Evolutionary conservation across 129 eudicot species (phyloP), one percentile per base, ranked within the genome.

Genomic region (Flaveria linearis): DNA sequence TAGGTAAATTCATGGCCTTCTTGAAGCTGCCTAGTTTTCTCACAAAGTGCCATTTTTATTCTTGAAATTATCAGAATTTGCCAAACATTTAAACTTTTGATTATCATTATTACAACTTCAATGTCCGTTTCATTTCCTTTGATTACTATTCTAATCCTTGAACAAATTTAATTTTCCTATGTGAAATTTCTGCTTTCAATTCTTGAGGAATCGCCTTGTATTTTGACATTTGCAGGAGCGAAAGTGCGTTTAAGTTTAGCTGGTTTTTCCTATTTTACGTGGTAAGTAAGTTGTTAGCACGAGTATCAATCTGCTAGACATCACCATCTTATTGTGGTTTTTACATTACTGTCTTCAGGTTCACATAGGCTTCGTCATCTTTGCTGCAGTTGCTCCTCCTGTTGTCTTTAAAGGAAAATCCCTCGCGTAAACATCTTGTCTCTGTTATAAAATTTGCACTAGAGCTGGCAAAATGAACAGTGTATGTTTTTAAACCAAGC

Each of bases 331-430:
- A 73, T 77, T 66, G n/a, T 39, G n/a, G 25, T 66, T 66, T 4
- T 63, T 9, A 63, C 46, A 20, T 63, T 20, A 7, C 12, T 49
- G 23, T 25, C 33, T 78, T 49, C 91, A 93, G 97, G 69, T 93
- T 83, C 98, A 93, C 84, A 87, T 90, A 68, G 93, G 66, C 62
- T 93, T 93, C 68, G 79, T 77, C 39, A 78, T 90, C 80, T 88
- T 93, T 85, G 92, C 97, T 39, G 96, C 96, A 1, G 96, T 93
- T 78, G 98, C 98, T 69, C 98, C 98, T 69, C 98, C 97, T 9
- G 65, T 93, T n/a, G 92, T 93, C 61, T 90, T 93, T 70, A 87
- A 77, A 86, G 98, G 98, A 81, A 93, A 88, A 85, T 93, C 98
- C 79, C 91, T 93, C 14, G 67, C 98, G 98, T 90, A 76, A 93